phyloP scores from a whole-genome alignment of 2,329 filamentous ascomycete genomes.

The Knufia fluminis region DNA sequence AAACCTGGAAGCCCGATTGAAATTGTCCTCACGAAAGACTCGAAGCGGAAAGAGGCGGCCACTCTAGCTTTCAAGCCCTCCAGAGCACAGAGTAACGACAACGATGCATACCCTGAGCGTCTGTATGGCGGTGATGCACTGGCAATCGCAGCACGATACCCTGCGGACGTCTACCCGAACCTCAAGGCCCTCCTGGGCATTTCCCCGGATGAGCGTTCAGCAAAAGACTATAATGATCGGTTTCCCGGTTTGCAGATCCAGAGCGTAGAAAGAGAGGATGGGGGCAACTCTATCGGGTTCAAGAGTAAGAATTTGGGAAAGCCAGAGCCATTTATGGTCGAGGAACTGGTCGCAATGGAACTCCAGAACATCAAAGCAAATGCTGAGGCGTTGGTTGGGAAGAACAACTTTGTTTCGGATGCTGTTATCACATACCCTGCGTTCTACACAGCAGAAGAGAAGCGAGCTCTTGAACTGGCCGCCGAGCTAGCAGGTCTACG shows the following conservation, averaged over 20 bases:
- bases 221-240: slow-evolving; percentile 61
- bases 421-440: slow-evolving; percentile 81
- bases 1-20: slow-evolving; percentile 96
- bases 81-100: slow-evolving; percentile 53
- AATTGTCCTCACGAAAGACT: slow-evolving; percentile 96
- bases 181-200: slow-evolving; percentile 85
- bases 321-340: slow-evolving; percentile 59
- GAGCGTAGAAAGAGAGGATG: slow-evolving; percentile 37
- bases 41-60: slow-evolving; percentile 85
- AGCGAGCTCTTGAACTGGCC: slow-evolving; percentile 72
- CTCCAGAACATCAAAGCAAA: slow-evolving; percentile 84
- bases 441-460: slow-evolving; percentile 86
- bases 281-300: slow-evolving; percentile 66
- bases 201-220: slow-evolving; percentile 46
- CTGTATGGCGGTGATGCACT: slow-evolving; percentile 87
- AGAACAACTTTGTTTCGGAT: slow-evolving; percentile 64
- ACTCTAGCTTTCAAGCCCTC: slow-evolving; percentile 88
- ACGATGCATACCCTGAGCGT: slow-evolving; percentile 67
- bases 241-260: slow-evolving; percentile 71
- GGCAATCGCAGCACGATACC: slow-evolving; percentile 76
- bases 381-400: slow-evolving; percentile 72
- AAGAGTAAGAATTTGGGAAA: slow-evolving; percentile 63
- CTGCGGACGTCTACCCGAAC: slow-evolving; percentile 89
- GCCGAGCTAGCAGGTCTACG: slow-evolving; percentile 82
- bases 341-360: slow-evolving; percentile 94